These are phyloP conservation scores for Sinapis alba DNA, from an alignment of 441 rosid species.

Conservation along the genomic window DNA sequence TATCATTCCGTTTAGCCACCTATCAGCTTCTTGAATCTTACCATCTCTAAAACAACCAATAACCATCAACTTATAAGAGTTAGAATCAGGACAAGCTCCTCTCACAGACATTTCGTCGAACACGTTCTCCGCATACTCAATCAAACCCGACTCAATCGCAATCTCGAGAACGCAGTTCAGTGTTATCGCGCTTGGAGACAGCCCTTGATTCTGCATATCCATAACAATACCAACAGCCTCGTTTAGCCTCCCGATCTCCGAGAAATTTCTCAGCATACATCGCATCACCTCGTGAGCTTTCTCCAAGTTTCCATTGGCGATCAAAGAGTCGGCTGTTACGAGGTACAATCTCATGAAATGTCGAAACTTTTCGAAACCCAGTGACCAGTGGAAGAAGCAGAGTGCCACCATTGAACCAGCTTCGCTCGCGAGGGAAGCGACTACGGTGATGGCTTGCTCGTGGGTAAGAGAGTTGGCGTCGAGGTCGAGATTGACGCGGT, in stretches of 20 bases:
- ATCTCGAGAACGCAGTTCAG: slow-evolving; percentile 55
- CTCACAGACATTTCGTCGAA: slow-evolving; percentile 77
- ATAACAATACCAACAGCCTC: slow-evolving; percentile 74
- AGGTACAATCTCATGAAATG: slow-evolving; percentile 85
- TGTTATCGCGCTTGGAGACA: slow-evolving; percentile 43
- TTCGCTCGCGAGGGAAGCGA: slow-evolving; percentile 75
- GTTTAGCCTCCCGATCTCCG: slow-evolving; percentile 68
- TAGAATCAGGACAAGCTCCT: slow-evolving; percentile 67
- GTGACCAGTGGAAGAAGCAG: slow-evolving; percentile 79
- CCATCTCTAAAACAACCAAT: slow-evolving; percentile 61
- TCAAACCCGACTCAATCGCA: slow-evolving; percentile 52
- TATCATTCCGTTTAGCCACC: slow-evolving; percentile 69
- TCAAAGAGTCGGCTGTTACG: slow-evolving; percentile 60
- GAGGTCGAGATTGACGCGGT: slow-evolving; percentile 48
- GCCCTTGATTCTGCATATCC: slow-evolving; percentile 79
- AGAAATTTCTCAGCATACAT: slow-evolving; percentile 66
- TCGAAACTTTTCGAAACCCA: slow-evolving; percentile 57
- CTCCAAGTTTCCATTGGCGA: slow-evolving; percentile 62
- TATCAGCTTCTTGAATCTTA: slow-evolving; percentile 63
- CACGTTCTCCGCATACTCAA: slow-evolving; percentile 63
- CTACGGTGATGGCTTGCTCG: slow-evolving; percentile 73
- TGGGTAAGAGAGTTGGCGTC: slow-evolving; percentile 55
- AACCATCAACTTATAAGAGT: slow-evolving; percentile 66
- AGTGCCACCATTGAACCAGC: slow-evolving; percentile 82
- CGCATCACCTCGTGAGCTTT: slow-evolving; percentile 71